Conservation (phyloP, 768 basidiomycete species). For the Rhizopogon vesiculosus region DNA sequence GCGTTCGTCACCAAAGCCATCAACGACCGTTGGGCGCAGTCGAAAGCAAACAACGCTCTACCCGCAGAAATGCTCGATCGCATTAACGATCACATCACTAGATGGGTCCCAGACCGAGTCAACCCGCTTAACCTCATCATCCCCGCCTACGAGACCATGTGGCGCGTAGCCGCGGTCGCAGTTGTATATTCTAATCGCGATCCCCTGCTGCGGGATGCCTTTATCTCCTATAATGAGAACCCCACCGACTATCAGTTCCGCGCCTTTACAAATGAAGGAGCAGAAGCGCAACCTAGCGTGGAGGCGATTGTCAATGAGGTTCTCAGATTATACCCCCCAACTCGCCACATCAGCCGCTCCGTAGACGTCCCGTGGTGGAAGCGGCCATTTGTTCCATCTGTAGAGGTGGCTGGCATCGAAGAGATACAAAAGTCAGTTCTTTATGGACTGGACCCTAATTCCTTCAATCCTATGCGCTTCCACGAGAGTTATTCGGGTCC, state of each 20-base stretch:
- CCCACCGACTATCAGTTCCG: conserved; percentile 29
- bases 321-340: conserved; percentile 49
- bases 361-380: conserved; percentile 1
- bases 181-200: conserved; percentile 21
- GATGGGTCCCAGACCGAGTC: conserved; percentile 30
- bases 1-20: conserved; percentile 33
- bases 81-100: conserved; percentile 33
- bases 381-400: conserved; percentile 4
- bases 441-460: conserved; percentile 29
- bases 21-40: conserved; percentile 29
- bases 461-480: conserved; percentile 34
- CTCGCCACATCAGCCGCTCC: conserved; percentile 38
- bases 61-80: conserved; percentile 11
- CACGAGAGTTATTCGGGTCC: conserved; percentile 18
- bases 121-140: conserved; percentile 45
- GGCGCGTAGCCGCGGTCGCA: conserved; percentile 49
- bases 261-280: background rate
- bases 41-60: conserved; percentile 33
- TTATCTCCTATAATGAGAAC: conserved; percentile 24
- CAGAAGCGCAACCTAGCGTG: conserved; percentile 22
- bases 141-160: conserved; percentile 53
- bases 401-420: conserved; percentile 19
- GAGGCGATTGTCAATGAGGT: conserved; percentile 37
- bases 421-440: conserved; percentile 24
- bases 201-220: conserved; percentile 10